A percentile compares a stretch with the other conserved stretches of the same genome.
phyloP scores from a whole-genome alignment of 1,284 basidiomycete species.

The Wallemia mellicola region DNA sequence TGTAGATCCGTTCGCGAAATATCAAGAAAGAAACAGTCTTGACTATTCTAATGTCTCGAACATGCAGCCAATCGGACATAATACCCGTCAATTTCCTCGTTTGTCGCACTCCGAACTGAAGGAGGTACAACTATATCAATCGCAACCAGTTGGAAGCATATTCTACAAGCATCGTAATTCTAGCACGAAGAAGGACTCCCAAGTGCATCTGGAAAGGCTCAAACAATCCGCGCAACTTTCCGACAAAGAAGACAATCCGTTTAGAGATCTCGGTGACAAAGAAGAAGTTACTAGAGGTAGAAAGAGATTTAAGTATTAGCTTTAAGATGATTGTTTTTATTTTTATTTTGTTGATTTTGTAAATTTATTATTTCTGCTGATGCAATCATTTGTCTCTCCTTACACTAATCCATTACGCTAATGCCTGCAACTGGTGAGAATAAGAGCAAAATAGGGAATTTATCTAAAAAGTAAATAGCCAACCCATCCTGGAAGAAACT shows the following conservation, averaged over 20 bases:
- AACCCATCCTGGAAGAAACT: slow-evolving; percentile 77
- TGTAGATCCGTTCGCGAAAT: background rate
- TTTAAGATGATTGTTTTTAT: background rate
- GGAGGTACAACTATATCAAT: background rate
- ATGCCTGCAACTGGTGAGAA: background rate
- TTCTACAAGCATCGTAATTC: background rate
- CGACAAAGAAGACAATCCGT: too few species aligned
- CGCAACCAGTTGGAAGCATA: background rate
- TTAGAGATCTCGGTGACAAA: too few species aligned
- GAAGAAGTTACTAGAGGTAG: background rate
- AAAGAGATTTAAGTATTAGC: background rate
- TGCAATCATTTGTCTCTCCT: too few species aligned
- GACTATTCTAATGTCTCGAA: too few species aligned
- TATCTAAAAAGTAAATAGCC: slow-evolving; percentile 21
- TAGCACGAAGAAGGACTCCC: background rate
- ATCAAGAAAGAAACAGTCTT: too few species aligned
- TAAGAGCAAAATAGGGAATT: background rate
- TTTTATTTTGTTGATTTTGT: background rate
- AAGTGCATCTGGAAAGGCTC: background rate
- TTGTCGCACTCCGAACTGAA: too few species aligned
- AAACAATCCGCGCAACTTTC: too few species aligned
- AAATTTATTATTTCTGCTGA: background rate
- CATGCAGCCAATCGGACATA: too few species aligned
- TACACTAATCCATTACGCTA: background rate
- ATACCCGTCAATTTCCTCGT: too few species aligned